Evolutionary conservation across 176 grass and related monocot genomes (phyloP), one percentile per base, ranked within the genome.

Genomic region (Olyra latifolia): DNA sequence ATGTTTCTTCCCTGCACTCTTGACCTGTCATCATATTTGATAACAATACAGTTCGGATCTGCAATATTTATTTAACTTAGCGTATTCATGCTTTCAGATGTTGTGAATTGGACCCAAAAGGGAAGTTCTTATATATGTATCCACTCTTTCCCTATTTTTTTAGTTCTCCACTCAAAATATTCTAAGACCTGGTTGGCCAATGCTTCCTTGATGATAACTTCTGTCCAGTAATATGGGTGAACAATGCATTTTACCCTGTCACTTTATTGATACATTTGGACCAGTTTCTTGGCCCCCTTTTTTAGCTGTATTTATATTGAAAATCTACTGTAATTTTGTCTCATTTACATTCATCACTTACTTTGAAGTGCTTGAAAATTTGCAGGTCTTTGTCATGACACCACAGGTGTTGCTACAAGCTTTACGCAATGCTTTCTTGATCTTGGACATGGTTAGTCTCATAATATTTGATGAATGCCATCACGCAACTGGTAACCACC

Each of bases 401-500:
- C 95, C 95, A 72, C 88, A 94, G 78, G 80, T 98, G 72, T 68
- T 98, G 53, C 83, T 98, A 80, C 74, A 89, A 78, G 92, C 92
- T 76, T 82, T 98, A 71, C 78, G 88, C 84, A 92, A 91, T 83
- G 83, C 83, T 87, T 98, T 92, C 73, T 82, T 98, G 48, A 87
- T 28, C 62, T 75, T 98, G 64, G 85, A 98, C 73, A 82, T 45
- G 28, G 69, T 98, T 65, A 80, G 73, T 49, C 77, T 98, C 52
- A 62, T 98, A 74, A 83, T 98, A 87, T 80, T 98, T 87, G 95
- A 98, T 56, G 92, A 98, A 79, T 98, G 95, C 80, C 92, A 98
- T 89, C 87, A 73, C 53, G 90, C 95, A 73, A 92, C 87, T 55
- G 90, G 90, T 44, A 94, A 89, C 47, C 95, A 98, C 70, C 92